Base-by-base conservation (phyloP, 371 early-diverging fungal genomes). In the Chytridium lagenaria region DNA sequence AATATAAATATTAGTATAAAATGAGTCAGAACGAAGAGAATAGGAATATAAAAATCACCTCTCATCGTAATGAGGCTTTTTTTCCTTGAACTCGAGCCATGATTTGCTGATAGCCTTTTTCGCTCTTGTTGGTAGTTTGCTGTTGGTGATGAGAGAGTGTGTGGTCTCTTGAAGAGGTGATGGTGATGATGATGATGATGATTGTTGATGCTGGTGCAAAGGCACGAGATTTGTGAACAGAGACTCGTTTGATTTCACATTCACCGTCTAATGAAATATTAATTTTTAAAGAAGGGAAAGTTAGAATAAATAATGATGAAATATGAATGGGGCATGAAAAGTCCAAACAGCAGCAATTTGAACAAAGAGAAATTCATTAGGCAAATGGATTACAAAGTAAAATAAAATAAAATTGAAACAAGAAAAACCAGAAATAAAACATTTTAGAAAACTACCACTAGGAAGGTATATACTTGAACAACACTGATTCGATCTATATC, bases 41-140 rank as follows among this genome's bases (percentile, higher is more conserved):
- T 44, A 44, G 7, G 44, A 12, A 44, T 12, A 44, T 44, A 19
- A 44, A 23, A 23, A 28, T 61, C 23, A 61, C 61, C 3, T 7
- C 2, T 61, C 61, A 16, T 61, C 61, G 36, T 12, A 61, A 31
- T 36, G 7, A 34, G 61, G 61, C 12, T 12, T 3, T 33, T 61
- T 61, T 34, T 61, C 61, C 26, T 61, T 61, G 30, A 34, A 61
- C 10, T 28, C 61, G n/a, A 61, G 36, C 61, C 61, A 61, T 12
- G 7, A 28, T 34, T 61, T 61, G 61, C 36, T 34, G 19, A 61
- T 3, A 31, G 61, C 36, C 26, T 61, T 61, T 23, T 61, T 61
- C 23, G 61, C 61, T 15, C 61, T 16, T 19, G 44, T 44, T 19
- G 12, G 44, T 44, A 19, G 7, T 44, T 44, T 7, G 44, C 7